phyloP scores from a whole-genome alignment of 164 flowering plant genomes.

The Sedum album region DNA sequence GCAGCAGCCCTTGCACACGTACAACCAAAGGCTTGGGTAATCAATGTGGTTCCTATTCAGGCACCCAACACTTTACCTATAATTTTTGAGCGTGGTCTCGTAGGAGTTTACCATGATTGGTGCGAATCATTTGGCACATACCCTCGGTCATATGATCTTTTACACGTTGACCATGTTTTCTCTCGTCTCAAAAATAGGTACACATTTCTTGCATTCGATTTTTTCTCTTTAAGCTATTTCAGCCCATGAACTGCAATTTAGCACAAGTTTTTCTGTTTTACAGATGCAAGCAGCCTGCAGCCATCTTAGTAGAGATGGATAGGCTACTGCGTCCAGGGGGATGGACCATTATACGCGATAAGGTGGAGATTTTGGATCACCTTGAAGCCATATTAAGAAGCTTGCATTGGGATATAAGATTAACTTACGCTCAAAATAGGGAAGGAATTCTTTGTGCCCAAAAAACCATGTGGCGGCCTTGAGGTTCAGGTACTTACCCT shows the following conservation, averaged over 20 bases:
- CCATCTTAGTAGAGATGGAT: constrained; percentile 39
- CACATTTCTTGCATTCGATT: not conserved
- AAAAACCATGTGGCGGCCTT: constrained; percentile 81
- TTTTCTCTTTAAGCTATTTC: not conserved
- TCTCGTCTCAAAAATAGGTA: constrained; percentile 87
- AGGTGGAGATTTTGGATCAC: constrained; percentile 63
- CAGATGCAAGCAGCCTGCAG: too few relatives aligned
- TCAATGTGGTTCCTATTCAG: constrained; percentile 86
- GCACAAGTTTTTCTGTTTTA: not conserved
- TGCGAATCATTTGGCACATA: constrained; percentile 89
- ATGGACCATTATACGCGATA: constrained; percentile 78
- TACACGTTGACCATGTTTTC: constrained; percentile 94
- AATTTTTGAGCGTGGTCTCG: constrained; percentile 82
- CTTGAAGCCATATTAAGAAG: constrained; percentile 61
- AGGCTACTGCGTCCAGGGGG: constrained; percentile 49
- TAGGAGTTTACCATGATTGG: constrained; percentile 93
- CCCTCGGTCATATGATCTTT: constrained; percentile 86
- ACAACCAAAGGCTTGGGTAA: constrained; percentile 76
- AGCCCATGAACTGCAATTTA: not conserved
- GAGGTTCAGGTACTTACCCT: constrained; percentile 7
- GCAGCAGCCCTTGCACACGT: constrained; percentile 37
- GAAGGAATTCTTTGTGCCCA: constrained; percentile 83
- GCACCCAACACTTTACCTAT: constrained; percentile 86
- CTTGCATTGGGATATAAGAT: constrained; percentile 79
- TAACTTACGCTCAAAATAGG: constrained; percentile 58